Conservation (phyloP, 2,329 filamentous ascomycete species). For the Decorospora gaudefroyi region DNA sequence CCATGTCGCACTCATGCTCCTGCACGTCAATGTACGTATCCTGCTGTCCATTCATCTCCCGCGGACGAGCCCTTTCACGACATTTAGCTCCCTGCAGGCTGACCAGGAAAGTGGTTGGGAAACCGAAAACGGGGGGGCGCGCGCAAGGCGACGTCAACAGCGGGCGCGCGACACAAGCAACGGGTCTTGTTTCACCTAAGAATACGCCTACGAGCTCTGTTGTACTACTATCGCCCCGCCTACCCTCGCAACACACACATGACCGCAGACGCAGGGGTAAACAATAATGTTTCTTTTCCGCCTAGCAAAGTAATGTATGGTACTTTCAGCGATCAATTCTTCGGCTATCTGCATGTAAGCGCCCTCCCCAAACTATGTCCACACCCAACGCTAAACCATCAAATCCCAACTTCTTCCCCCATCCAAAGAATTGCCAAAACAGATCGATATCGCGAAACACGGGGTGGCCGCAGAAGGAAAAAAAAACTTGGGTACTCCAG, state of each 20-base stretch:
- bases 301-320: too few species aligned
- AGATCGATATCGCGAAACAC: too few species aligned
- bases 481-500: too few species aligned
- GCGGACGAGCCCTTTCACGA: slow-evolving; percentile 22
- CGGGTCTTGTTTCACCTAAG: slow-evolving; percentile 40
- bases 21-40: slow-evolving; percentile 34
- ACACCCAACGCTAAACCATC: slow-evolving; percentile 5
- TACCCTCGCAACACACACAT: slow-evolving; percentile 25
- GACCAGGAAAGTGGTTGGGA: slow-evolving; percentile 33
- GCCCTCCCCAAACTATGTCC: slow-evolving; percentile 17
- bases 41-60: slow-evolving; percentile 31
- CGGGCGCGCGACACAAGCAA: slow-evolving; percentile 36
- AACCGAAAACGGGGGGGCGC: slow-evolving; percentile 27
- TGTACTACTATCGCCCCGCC: slow-evolving; percentile 26
- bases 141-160: slow-evolving; percentile 23
- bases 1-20: slow-evolving; percentile 31
- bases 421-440: background rate
- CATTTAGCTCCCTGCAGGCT: slow-evolving; percentile 33
- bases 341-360: slow-evolving; percentile 27
- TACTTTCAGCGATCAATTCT: slow-evolving; percentile 6
- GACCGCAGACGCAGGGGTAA: slow-evolving; percentile 37
- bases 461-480: too few species aligned
- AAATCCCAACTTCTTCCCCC: too few species aligned
- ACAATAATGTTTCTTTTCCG: too few species aligned
- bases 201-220: slow-evolving; percentile 21